Base-by-base conservation (phyloP, 768 basidiomycete species). In the Boletus rex-veris region DNA sequence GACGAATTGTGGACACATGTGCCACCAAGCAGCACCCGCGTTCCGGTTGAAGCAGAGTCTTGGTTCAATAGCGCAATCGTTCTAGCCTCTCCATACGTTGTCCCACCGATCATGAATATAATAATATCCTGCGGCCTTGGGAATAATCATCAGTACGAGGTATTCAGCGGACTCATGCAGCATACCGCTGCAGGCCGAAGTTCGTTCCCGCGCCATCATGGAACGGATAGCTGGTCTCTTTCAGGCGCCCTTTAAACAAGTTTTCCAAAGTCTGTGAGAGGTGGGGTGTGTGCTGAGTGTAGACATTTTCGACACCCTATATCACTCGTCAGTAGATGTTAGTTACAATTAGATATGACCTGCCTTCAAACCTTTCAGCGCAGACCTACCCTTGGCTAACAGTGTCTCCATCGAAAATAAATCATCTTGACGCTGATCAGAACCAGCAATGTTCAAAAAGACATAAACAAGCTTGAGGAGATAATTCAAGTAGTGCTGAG, bases 281-380 rank as follows among this genome's bases (percentile, higher is more conserved):
- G 70, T 95, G 94, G 7, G 97, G 97, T 15, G 85, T 86, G 63
- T 98, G 97, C 62, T 98, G 97, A 52, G 93, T 99, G 68, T 98
- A 99, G 15, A 98, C 95, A 64, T 99, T 99, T 73, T 99, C 97
- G 5, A 98, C 96, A 3, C 97, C 97, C 92, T 95, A 51, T 4
- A 58, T 35, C 24, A 55, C 47, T 33, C 31, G 53, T 65, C 41
- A 58, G 45, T 19, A 50, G 16, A n/a, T 44, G 16, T 21, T 33
- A 7, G 31, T 42, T 19, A 33, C 28, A 26, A 35, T 8, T 16
- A 8, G 12, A 38, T 15, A 37, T n/a, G 19, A 58, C 73, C 31
- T 50, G 92, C 92, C 80, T 97, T 97, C 44, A 99, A 75, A 7
- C 97, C 97, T 67, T 98, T 98, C 62, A 99, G 69, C 0, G 95